Evolutionary conservation across 2,329 filamentous ascomycete species (phyloP).

Genomic region (Purpureocillium lavendulum): DNA sequence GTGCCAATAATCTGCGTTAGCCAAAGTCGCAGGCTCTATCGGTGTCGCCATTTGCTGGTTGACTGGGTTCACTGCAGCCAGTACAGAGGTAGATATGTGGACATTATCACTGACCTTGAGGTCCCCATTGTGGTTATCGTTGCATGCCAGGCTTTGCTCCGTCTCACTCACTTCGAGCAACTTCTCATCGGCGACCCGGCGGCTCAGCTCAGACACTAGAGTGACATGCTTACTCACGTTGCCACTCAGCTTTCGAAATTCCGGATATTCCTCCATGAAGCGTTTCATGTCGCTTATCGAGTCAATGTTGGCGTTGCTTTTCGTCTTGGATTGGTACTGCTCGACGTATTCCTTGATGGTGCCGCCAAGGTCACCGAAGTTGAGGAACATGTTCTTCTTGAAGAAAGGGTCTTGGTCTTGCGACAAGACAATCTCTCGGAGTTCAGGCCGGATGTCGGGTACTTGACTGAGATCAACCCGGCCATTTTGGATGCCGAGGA

Average conservation of each 20-base stretch:
- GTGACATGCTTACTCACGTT: constrained; percentile 99
- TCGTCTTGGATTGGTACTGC: constrained; percentile 96
- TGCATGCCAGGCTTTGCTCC: constrained; percentile 93
- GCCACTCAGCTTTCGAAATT: constrained; percentile 92
- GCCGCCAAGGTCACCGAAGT: constrained; percentile 89
- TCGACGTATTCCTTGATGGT: constrained; percentile 99
- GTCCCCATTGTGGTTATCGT: constrained; percentile 86
- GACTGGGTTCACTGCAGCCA: neutral
- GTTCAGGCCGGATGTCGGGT: constrained; percentile 74
- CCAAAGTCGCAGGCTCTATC: too few species aligned
- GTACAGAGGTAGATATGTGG: neutral
- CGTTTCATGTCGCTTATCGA: constrained; percentile 98
- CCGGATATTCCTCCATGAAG: constrained; percentile 97
- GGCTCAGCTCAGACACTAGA: constrained; percentile 84
- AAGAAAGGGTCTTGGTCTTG: constrained; percentile 98
- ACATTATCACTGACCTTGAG: constrained; percentile 56
- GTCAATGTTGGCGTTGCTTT: constrained; percentile 91
- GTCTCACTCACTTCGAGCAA: constrained; percentile 94
- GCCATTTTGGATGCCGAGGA: constrained; percentile 91
- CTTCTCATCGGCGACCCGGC: constrained; percentile 76
- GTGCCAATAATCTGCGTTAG: neutral
- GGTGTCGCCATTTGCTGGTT: too few species aligned
- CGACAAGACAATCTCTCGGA: constrained; percentile 89
- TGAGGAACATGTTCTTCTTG: constrained; percentile 97
- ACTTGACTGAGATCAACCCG: constrained; percentile 80